Evolutionary conservation across 1,284 basidiomycete species (phyloP).

Genomic region (Trichosporon sp.): DNA sequence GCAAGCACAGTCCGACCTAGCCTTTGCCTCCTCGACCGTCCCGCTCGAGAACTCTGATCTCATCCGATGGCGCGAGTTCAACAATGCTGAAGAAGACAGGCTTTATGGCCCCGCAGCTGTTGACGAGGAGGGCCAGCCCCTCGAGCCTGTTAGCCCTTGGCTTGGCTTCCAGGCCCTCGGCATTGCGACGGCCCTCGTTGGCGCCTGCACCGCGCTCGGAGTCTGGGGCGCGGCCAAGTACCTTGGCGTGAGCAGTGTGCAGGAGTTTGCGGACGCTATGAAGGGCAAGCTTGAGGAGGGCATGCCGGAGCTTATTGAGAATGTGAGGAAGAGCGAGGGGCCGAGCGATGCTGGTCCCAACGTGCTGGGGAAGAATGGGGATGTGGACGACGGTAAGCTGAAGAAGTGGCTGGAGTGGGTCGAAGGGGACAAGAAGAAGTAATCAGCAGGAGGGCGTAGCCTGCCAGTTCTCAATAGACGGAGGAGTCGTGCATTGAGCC

Average conservation of each 20-base stretch:
- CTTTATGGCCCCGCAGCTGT: slow-evolving; percentile 21
- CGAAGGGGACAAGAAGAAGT: slow-evolving; percentile 10
- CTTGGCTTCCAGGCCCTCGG: slow-evolving; percentile 36
- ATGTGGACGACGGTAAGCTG: slow-evolving; percentile 18
- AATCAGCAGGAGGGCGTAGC: too few relatives aligned
- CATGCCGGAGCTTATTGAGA: slow-evolving; percentile 24
- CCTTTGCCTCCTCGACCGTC: not conserved
- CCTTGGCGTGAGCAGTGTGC: slow-evolving; percentile 38
- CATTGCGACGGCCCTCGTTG: slow-evolving; percentile 39
- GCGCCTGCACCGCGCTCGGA: slow-evolving; percentile 32
- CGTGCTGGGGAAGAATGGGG: slow-evolving; percentile 10
- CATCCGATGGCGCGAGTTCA: slow-evolving; percentile 20
- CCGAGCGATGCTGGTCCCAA: slow-evolving; percentile 3
- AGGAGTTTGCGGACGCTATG: slow-evolving; percentile 32
- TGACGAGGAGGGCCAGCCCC: slow-evolving; percentile 16
- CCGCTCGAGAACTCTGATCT: slow-evolving; percentile 1
- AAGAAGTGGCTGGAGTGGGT: slow-evolving; percentile 12
- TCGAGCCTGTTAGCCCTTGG: slow-evolving; percentile 17
- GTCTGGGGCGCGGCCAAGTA: slow-evolving; percentile 29
- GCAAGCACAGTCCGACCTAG: not conserved
- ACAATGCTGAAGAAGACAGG: slow-evolving; percentile 27
- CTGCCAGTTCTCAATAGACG: too few relatives aligned
- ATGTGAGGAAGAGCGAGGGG: slow-evolving; percentile 15
- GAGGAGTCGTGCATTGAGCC: too few relatives aligned
- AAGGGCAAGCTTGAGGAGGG: slow-evolving; percentile 24